Evolutionary conservation across 176 grass and related monocot species (phyloP).

Genomic region (Zea mays): DNA sequence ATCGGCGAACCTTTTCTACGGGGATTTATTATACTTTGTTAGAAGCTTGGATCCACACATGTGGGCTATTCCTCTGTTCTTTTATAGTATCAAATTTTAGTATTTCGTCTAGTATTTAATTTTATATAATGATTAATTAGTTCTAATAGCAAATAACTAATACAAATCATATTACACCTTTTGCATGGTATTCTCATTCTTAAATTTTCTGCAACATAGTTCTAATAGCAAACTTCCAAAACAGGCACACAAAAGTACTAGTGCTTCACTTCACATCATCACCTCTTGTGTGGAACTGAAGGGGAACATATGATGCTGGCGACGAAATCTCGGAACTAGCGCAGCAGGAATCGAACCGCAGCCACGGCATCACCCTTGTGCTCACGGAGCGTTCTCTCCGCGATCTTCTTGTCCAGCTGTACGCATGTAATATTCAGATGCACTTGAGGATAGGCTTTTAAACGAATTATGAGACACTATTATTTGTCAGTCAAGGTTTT

Average conservation of each 20-base stretch:
- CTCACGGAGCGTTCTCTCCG: slow-evolving; percentile 88
- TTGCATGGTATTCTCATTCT: no score
- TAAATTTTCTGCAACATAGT: no score
- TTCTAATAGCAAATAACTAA: no score
- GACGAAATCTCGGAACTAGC: slow-evolving; percentile 12
- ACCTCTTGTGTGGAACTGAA: neutral
- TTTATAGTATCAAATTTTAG: no score
- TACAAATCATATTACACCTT: no score
- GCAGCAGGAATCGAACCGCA: slow-evolving; percentile 70
- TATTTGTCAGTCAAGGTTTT: neutral
- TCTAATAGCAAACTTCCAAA: neutral
- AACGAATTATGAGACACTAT: neutral
- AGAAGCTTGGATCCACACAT: no score
- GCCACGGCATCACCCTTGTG: slow-evolving; percentile 92
- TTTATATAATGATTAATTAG: no score
- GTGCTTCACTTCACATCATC: neutral
- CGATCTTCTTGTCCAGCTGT: slow-evolving; percentile 95
- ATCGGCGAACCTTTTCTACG: no score
- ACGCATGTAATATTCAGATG: slow-evolving; percentile 17
- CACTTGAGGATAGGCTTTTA: neutral
- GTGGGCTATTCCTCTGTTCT: no score
- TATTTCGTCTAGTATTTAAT: no score
- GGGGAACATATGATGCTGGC: neutral
- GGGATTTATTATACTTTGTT: no score
- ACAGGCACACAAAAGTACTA: slow-evolving; percentile 9